phyloP scores from a whole-genome alignment of 2,329 filamentous ascomycete genomes.

The Tolypocladium inflatum region DNA sequence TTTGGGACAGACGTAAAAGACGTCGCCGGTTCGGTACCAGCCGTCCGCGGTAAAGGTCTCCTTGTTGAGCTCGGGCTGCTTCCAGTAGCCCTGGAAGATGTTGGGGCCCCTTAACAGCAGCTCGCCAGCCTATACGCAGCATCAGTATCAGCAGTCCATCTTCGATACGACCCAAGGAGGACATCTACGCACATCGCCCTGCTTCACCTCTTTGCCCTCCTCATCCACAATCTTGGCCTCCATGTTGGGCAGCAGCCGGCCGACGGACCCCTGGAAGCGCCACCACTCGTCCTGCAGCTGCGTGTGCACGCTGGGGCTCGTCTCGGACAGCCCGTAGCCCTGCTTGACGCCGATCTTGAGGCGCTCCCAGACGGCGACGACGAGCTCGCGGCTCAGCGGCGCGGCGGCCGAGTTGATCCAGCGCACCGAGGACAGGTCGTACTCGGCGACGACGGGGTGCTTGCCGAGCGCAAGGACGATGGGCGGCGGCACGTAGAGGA shows the following conservation, averaged over 20 bases:
- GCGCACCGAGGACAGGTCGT: constrained; percentile 68
- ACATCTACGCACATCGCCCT: constrained; percentile 29
- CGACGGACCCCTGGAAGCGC: constrained; percentile 67
- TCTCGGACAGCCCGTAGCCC: constrained; percentile 85
- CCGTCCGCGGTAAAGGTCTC: constrained; percentile 67
- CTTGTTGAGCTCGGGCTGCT: constrained; percentile 59
- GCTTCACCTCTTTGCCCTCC: constrained; percentile 43
- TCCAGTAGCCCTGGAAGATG: constrained; percentile 69
- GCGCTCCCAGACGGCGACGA: constrained; percentile 63
- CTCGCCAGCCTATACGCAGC: constrained; percentile 43
- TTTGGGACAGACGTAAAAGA: constrained; percentile 66
- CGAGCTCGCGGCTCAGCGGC: constrained; percentile 71
- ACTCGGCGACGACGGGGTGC: constrained; percentile 66
- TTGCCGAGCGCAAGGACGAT: constrained; percentile 75
- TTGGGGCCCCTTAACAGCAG: constrained; percentile 74
- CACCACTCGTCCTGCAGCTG: constrained; percentile 71
- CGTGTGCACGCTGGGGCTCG: constrained; percentile 66
- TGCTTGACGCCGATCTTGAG: constrained; percentile 79
- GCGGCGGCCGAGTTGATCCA: constrained; percentile 86
- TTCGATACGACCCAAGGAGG: neutral
- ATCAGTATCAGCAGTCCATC: neutral
- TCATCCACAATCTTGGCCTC: constrained; percentile 70
- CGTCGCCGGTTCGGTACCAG: constrained; percentile 86
- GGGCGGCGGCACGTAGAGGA: constrained; percentile 74
- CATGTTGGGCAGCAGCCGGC: constrained; percentile 68